Evolutionary conservation across 148 eudicot species (phyloP), one percentile per base, ranked within the genome.

Genomic region (Heliamphora exappendiculata): DNA sequence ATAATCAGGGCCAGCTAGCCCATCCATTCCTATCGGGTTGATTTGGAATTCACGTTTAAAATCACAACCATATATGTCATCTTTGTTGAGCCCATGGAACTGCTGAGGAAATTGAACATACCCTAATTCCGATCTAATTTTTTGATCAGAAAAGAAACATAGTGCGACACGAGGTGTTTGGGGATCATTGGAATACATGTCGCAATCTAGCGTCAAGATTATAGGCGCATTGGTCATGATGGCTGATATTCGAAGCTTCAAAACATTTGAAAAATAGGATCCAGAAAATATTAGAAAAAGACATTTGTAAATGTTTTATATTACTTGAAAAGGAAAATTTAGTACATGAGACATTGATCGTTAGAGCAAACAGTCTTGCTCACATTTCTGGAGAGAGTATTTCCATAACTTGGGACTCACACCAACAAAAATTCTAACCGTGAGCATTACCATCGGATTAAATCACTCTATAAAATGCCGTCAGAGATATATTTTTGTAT

Each of bases 111-210:
- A 93, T 29, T 91, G 94, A 33, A 94, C 73, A 58, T 86, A 94
- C 0, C 80, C 97, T 11, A 85, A 70, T 1, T 69, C 80, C 62
- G 90, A 83, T 14, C 19, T 58, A 7, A 69, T 26, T 7, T 54
- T 10, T 11, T 85, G 84, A 50, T 89, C 93, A 0, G 19, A 39
- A 59, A 91, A 82, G 77, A 84, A 91, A 71, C 98, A 94, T 55
- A 94, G 65, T 2, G 75, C 84, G 17, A 88, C 84, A 31, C 71
- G 89, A 28, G 88, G 67, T 3, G 97, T 90, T 80, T 64, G 69
- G 39, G 97, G 93, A 77, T 94, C 97, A 5, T 91, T 94, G 0
- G 98, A 94, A 67, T 82, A 84, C 83, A 84, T 88, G 79, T 94
- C 98, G 44, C 98, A 94, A 42, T 94, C 98, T 62, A 91, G 68